Base-by-base conservation (phyloP, 2,329 filamentous ascomycete genomes). In the Elsinoe batatas region DNA sequence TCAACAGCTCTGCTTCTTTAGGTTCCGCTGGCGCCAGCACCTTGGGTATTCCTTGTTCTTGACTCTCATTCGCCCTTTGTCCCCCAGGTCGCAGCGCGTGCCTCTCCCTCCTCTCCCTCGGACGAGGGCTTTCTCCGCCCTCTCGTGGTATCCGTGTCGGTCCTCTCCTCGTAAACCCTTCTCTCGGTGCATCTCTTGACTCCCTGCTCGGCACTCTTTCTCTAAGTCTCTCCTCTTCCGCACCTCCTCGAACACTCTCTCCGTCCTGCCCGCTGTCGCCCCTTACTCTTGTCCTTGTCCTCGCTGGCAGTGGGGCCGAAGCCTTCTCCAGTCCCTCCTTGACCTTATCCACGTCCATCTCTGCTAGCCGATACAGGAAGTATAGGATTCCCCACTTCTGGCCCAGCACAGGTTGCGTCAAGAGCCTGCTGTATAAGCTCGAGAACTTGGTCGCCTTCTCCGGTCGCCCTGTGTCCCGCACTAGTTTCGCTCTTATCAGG, bases 311-410 rank as follows among this genome's bases (percentile, higher is more conserved):
- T 13, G 18, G 11, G 8, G 26, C 30, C 46, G 11, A 18, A 22
- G 35, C 37, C 37, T 37, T 54, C 47, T 44, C 49, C 44, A 42
- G 30, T 43, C 44, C 53, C 11, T 44, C 37, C 17, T 53, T 53
- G 4, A 53, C 35, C 22, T 33, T 15, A 8, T 44, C 58, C 12
- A 44, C 22, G 12, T 64, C 56, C 20, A 47, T 54, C 15, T 91
- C 87, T 59, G 88, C 83, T 47, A 96, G 79, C 64, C 88, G 84
- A 68, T 93, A 87, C 40, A 98, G 80, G 40, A 98, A 82, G 68
- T 94, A 94, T 17, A 98, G 77, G 61, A 98, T 96, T 2, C 87
- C 89, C 90, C 91, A 97, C 79, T 98, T 98, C 70, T 95, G 87
- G 64, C 88, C 87, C 43, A 98, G 78, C 5, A 97, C 91, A 0